These are phyloP conservation scores for Eutrema japonicum DNA, from an alignment of 345 rosid species.

Conservation along the genomic window DNA sequence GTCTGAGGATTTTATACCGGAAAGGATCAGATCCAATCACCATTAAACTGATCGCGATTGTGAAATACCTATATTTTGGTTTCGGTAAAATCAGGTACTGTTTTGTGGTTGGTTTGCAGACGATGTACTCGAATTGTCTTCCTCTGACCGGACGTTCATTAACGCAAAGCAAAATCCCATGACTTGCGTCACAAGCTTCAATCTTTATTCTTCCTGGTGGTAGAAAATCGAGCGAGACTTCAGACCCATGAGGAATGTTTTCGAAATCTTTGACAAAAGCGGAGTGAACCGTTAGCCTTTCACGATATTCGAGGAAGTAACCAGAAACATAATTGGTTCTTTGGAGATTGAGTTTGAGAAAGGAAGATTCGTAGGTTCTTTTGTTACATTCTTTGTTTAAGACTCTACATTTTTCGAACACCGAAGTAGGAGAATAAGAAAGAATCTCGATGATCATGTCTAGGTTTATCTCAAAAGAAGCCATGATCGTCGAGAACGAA, in stretches of 20 bases:
- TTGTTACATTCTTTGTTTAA: slow-evolving; percentile 30
- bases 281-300: not conserved
- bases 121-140: not conserved
- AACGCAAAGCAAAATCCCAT: slow-evolving; percentile 35
- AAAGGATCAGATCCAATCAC: slow-evolving; percentile 17
- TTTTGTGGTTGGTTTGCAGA: slow-evolving; percentile 35
- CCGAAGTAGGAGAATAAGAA: not conserved
- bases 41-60: not conserved
- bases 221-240: slow-evolving; percentile 28
- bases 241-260: not conserved
- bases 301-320: slow-evolving; percentile 13
- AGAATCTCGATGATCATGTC: slow-evolving; percentile 25
- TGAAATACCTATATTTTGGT: slow-evolving; percentile 7
- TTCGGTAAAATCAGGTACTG: slow-evolving; percentile 20
- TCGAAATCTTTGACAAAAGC: not conserved
- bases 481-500: not conserved
- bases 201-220: not conserved
- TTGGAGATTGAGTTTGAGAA: not conserved
- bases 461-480: slow-evolving; percentile 6
- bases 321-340: slow-evolving; percentile 25
- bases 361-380: slow-evolving; percentile 23
- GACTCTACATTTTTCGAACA: not conserved
- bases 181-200: slow-evolving; percentile 32
- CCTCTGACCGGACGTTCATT: not conserved
- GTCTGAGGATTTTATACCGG: slow-evolving; percentile 29